phyloP scores from a whole-genome alignment of 768 basidiomycete genomes.

The Aureoboletus auriporus region DNA sequence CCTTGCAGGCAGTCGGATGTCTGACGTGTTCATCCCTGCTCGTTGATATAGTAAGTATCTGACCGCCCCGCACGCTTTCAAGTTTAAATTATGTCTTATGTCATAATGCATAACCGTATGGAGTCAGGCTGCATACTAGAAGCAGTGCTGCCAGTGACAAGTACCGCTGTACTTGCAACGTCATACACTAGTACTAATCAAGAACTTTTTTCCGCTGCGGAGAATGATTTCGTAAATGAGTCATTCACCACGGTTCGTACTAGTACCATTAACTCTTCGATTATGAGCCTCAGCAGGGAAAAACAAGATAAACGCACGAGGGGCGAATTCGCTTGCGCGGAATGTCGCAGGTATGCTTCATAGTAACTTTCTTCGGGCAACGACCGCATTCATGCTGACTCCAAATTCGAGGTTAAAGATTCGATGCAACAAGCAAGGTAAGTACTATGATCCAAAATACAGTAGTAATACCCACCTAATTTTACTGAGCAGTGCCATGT shows the following conservation, averaged over 20 bases:
- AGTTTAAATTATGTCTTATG: too few relatives aligned
- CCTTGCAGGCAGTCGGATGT: too few relatives aligned
- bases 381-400: background rate
- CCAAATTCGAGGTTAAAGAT: slow-evolving; percentile 20
- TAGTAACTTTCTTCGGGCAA: background rate
- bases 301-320: slow-evolving; percentile 12
- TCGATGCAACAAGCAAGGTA: slow-evolving; percentile 25
- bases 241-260: too few relatives aligned
- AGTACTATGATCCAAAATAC: too few relatives aligned
- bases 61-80: too few relatives aligned
- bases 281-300: slow-evolving; percentile 19
- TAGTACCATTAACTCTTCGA: background rate
- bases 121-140: too few relatives aligned
- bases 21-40: too few relatives aligned
- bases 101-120: too few relatives aligned
- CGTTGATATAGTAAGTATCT: too few relatives aligned
- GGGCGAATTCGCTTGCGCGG: slow-evolving; percentile 30
- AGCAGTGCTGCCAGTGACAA: too few relatives aligned
- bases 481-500: slow-evolving; percentile 22
- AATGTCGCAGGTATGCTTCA: slow-evolving; percentile 25
- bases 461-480: background rate
- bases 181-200: too few relatives aligned
- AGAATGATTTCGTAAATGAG: slow-evolving; percentile 1
- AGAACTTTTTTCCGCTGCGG: background rate
- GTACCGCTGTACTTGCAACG: too few relatives aligned